phyloP scores from a whole-genome alignment of 768 basidiomycete species.

The Tylopilus vinaceipallidus region DNA sequence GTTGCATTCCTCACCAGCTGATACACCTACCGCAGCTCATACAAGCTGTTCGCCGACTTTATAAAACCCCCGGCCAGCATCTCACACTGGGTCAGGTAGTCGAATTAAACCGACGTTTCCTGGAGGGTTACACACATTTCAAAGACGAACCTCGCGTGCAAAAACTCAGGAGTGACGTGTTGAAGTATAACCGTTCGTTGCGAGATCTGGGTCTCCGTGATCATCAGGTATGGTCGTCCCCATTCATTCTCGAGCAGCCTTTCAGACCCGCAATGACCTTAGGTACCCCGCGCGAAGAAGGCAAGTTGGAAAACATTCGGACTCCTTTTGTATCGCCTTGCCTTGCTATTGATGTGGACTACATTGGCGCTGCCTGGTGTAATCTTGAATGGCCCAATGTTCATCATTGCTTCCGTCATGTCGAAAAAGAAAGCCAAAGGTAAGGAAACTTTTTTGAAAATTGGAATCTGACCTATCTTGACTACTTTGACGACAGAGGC shows the following conservation, averaged over 20 bases:
- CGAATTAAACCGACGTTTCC: conserved; percentile 87
- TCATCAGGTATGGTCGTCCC: conserved; percentile 64
- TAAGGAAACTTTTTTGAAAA: conserved; percentile 25
- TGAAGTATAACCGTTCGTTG: conserved; percentile 86
- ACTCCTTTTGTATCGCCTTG: conserved; percentile 77
- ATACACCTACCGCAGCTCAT: conserved; percentile 59
- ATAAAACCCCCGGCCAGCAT: conserved; percentile 92
- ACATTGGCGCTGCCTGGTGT: conserved; percentile 86
- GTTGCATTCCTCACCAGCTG: not conserved
- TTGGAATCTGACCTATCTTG: not conserved
- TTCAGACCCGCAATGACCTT: not conserved
- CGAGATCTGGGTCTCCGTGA: conserved; percentile 90
- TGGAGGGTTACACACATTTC: conserved; percentile 91
- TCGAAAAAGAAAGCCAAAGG: conserved; percentile 90
- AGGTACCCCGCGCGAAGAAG: conserved; percentile 87
- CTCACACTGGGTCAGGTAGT: conserved; percentile 94
- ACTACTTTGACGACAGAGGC: conserved; percentile 59
- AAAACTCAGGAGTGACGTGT: conserved; percentile 73
- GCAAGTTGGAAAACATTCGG: conserved; percentile 86
- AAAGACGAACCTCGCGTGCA: conserved; percentile 89
- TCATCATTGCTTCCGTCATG: conserved; percentile 84
- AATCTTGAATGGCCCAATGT: conserved; percentile 89
- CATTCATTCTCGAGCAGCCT: not conserved
- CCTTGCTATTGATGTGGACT: conserved; percentile 78
- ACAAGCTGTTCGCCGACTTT: conserved; percentile 90